Conservation (phyloP, 257 asterid genomes). For the Mitragyna speciosa region DNA sequence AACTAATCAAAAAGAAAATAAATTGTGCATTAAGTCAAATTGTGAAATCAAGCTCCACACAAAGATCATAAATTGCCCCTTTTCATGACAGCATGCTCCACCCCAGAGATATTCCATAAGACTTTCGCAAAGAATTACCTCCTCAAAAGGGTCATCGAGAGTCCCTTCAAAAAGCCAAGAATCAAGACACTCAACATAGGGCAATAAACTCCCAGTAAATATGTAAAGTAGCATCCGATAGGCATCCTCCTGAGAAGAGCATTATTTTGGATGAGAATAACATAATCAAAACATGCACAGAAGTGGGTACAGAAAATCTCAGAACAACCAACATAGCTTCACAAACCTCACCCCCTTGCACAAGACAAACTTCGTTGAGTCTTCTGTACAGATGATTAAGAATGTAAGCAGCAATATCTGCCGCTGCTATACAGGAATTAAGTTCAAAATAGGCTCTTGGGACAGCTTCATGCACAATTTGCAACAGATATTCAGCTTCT, state of each 20-base stretch:
- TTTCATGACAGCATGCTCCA: conserved; percentile 11
- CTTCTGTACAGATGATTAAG: conserved; percentile 72
- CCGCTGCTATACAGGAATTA: conserved; percentile 50
- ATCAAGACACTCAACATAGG: conserved; percentile 88
- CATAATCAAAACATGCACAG: conserved; percentile 11
- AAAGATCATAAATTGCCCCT: not conserved
- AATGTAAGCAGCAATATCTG: conserved; percentile 66
- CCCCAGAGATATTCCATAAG: conserved; percentile 8
- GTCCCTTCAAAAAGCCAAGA: conserved; percentile 97
- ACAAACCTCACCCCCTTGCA: conserved; percentile 92
- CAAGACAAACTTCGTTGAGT: conserved; percentile 88
- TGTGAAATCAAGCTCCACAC: not conserved
- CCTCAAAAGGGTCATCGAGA: conserved; percentile 92
- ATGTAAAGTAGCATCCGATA: conserved; percentile 73
- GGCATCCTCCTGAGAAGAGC: conserved; percentile 80
- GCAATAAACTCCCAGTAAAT: conserved; percentile 71
- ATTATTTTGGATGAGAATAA: conserved; percentile 18
- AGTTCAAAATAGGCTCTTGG: conserved; percentile 55
- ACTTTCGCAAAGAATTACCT: conserved; percentile 53
- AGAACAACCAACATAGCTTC: conserved; percentile 20
- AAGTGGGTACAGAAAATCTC: conserved; percentile 11
- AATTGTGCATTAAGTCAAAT: not conserved
- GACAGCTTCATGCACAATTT: conserved; percentile 71
- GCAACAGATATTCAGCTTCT: conserved; percentile 86
- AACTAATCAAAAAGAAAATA: not conserved